Conservation (phyloP, 2,329 filamentous ascomycete genomes). For the Aspergillus pseudoglaucus region DNA sequence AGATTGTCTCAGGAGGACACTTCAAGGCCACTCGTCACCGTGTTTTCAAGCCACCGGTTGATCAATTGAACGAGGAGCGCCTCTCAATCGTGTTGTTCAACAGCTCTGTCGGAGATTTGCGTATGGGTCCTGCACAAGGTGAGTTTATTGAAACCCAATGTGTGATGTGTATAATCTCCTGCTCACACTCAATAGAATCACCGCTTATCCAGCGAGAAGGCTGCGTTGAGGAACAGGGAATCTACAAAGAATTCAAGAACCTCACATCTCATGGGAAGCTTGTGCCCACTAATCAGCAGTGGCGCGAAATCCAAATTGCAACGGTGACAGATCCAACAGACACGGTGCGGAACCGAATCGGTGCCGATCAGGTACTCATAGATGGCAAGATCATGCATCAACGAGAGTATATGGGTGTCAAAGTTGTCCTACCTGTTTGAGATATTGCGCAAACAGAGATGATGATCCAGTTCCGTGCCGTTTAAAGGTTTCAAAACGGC, state of each 20-base stretch:
- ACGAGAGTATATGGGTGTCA: conserved; percentile 43
- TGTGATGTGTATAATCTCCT: background rate
- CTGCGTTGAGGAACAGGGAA: conserved; percentile 38
- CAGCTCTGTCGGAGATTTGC: conserved; percentile 40
- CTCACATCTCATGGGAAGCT: conserved; percentile 35
- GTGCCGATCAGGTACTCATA: conserved; percentile 38
- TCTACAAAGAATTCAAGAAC: conserved; percentile 43
- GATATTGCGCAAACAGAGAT: no score
- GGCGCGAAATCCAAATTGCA: conserved; percentile 46
- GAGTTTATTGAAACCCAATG: background rate
- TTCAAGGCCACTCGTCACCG: conserved; percentile 44
- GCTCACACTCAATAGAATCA: conserved; percentile 17
- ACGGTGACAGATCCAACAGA: conserved; percentile 41
- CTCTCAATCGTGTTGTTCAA: conserved; percentile 40
- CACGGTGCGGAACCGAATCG: conserved; percentile 34
- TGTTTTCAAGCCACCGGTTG: conserved; percentile 38
- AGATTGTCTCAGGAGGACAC: conserved; percentile 43
- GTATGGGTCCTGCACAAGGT: conserved; percentile 37
- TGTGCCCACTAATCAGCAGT: conserved; percentile 43
- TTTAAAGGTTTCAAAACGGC: no score
- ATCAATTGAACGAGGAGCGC: conserved; percentile 24
- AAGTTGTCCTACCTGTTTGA: conserved; percentile 40
- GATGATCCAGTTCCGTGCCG: no score
- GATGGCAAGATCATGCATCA: conserved; percentile 44
- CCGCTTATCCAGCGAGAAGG: conserved; percentile 38